Evolutionary conservation across 2,329 filamentous ascomycete genomes (phyloP).

Genomic region (Pezicula radicicola): DNA sequence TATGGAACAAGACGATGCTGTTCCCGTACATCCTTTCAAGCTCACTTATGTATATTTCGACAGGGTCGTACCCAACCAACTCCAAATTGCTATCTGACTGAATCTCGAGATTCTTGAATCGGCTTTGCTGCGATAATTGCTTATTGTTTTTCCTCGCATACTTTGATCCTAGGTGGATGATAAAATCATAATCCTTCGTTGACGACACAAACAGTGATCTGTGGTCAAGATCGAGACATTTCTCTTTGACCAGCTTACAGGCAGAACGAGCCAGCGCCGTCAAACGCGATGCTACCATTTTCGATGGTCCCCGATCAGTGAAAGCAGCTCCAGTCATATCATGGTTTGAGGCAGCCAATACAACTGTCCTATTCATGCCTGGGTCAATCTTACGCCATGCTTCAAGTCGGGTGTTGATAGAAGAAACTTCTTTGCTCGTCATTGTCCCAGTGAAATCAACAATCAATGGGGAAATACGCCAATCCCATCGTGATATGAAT

Average conservation of each 20-base stretch:
- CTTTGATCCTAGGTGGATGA: slow-evolving; percentile 59
- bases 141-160: slow-evolving; percentile 30
- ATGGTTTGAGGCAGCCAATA: slow-evolving; percentile 78
- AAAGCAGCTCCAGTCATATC: slow-evolving; percentile 78
- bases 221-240: slow-evolving; percentile 51
- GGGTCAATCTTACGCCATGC: slow-evolving; percentile 88
- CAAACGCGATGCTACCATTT: slow-evolving; percentile 81
- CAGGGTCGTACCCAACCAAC: slow-evolving; percentile 56
- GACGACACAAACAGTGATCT: slow-evolving; percentile 69
- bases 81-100: slow-evolving; percentile 40
- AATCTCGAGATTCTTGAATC: slow-evolving; percentile 79
- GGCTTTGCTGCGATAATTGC: slow-evolving; percentile 37
- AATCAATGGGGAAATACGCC: slow-evolving; percentile 78
- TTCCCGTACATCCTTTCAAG: slow-evolving; percentile 65
- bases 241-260: slow-evolving; percentile 53
- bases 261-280: slow-evolving; percentile 78
- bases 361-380: slow-evolving; percentile 75
- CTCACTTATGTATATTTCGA: slow-evolving; percentile 62
- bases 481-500: slow-evolving; percentile 87
- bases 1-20: slow-evolving; percentile 77
- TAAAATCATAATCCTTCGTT: slow-evolving; percentile 77
- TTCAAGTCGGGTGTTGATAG: slow-evolving; percentile 69
- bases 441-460: slow-evolving; percentile 71
- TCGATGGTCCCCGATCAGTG: slow-evolving; percentile 71
- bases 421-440: slow-evolving; percentile 54